These are phyloP conservation scores for Albatrellus ellisii DNA, from an alignment of 768 basidiomycete genomes.

Conservation along the genomic window DNA sequence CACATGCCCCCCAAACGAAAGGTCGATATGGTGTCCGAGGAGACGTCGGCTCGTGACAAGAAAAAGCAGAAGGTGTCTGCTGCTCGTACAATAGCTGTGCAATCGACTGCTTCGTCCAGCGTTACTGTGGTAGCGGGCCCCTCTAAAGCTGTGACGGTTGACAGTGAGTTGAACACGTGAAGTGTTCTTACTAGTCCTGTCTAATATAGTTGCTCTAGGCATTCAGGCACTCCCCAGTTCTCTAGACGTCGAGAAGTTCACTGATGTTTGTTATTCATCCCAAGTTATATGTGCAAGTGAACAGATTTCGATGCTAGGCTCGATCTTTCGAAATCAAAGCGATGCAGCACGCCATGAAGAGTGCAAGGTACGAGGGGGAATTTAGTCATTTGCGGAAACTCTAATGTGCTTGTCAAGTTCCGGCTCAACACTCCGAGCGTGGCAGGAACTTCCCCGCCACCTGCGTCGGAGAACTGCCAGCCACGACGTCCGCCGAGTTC, in stretches of 20 bases:
- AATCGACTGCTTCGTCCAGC: constrained; percentile 19
- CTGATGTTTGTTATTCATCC: constrained; percentile 38
- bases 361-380: constrained; percentile 39
- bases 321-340: constrained; percentile 83
- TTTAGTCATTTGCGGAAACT: background rate
- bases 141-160: constrained; percentile 26
- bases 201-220: constrained; percentile 23
- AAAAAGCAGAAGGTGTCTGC: constrained; percentile 56
- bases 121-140: constrained; percentile 23
- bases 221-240: constrained; percentile 51
- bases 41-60: constrained; percentile 32
- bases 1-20: constrained; percentile 32
- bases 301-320: constrained; percentile 32
- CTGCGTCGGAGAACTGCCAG: constrained; percentile 87
- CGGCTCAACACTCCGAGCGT: constrained; percentile 66
- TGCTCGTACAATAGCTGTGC: constrained; percentile 59
- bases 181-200: background rate
- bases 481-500: constrained; percentile 87
- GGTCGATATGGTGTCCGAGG: constrained; percentile 17
- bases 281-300: background rate
- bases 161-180: constrained; percentile 27
- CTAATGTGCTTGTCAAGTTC: constrained; percentile 26
- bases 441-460: constrained; percentile 89
- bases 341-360: constrained; percentile 80
- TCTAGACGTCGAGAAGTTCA: constrained; percentile 82